phyloP scores from a whole-genome alignment of 1,284 basidiomycete species.

The Cryptococcus sp. region DNA sequence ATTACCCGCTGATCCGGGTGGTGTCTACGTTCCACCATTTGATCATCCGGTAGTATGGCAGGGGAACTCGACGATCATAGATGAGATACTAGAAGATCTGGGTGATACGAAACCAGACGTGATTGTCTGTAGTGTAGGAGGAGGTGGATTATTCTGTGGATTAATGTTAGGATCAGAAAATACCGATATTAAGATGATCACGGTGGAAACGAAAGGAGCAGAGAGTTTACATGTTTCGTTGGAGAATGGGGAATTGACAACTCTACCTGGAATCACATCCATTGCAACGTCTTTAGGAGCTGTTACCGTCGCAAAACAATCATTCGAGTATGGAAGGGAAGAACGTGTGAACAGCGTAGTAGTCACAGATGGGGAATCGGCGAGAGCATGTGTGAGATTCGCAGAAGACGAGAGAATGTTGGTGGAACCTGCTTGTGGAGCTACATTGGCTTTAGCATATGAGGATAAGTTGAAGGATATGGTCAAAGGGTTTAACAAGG shows the following conservation, averaged over 20 bases:
- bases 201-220: slow-evolving; percentile 26
- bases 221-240: slow-evolving; percentile 21
- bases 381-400: slow-evolving; percentile 23
- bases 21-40: slow-evolving; percentile 29
- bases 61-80: slow-evolving; percentile 18
- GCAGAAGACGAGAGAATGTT: slow-evolving; percentile 28
- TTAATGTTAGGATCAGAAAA: slow-evolving; percentile 17
- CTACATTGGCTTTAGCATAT: slow-evolving; percentile 25
- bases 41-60: slow-evolving; percentile 23
- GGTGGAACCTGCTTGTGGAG: slow-evolving; percentile 32
- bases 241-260: slow-evolving; percentile 14
- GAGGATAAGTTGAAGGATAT: slow-evolving; percentile 7
- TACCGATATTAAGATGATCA: slow-evolving; percentile 11
- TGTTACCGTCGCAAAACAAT: slow-evolving; percentile 10
- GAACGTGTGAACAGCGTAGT: slow-evolving; percentile 13
- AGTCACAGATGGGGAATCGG: slow-evolving; percentile 24
- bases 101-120: slow-evolving; percentile 6
- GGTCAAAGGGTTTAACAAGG: slow-evolving; percentile 2
- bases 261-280: slow-evolving; percentile 26
- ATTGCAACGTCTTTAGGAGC: slow-evolving; percentile 28
- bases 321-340: slow-evolving; percentile 16
- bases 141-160: slow-evolving; percentile 26
- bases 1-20: slow-evolving; percentile 11
- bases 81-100: slow-evolving; percentile 13
- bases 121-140: slow-evolving; percentile 25